These are phyloP conservation scores for Diutina pseudorugosa DNA, from an alignment of 1,139 yeast genomes.

Conservation along the genomic window DNA sequence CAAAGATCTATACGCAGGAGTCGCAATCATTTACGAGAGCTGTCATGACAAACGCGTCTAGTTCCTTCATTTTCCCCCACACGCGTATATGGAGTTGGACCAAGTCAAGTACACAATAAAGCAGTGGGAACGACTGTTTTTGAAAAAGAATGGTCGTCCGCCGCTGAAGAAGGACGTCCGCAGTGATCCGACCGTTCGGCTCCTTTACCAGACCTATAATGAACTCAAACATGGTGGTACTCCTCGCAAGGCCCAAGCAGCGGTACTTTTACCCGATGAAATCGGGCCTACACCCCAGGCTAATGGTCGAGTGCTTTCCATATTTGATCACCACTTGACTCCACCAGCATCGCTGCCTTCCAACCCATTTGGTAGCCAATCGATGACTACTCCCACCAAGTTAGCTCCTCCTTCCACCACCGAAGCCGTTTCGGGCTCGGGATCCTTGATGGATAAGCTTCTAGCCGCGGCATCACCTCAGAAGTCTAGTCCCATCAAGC, in stretches of 20 bases:
- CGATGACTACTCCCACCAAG: conserved; percentile 25
- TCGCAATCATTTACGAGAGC: too few relatives aligned
- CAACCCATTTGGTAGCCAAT: neutral
- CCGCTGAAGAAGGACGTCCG: conserved; percentile 48
- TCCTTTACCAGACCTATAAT: conserved; percentile 33
- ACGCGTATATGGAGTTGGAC: neutral
- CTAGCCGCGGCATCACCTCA: neutral
- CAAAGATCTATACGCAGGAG: too few relatives aligned
- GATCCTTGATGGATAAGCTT: neutral
- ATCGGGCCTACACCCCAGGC: conserved; percentile 73
- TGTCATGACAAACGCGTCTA: neutral
- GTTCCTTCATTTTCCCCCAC: neutral
- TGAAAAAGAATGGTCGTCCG: conserved; percentile 25
- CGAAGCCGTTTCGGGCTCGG: conserved; percentile 3
- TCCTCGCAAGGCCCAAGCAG: neutral
- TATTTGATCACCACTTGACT: conserved; percentile 30
- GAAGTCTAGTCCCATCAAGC: conserved; percentile 7
- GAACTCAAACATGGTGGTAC: conserved; percentile 11
- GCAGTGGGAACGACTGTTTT: conserved; percentile 49
- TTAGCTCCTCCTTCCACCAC: conserved; percentile 7
- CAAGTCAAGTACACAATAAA: conserved; percentile 24
- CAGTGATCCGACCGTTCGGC: conserved; percentile 26
- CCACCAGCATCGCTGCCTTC: neutral
- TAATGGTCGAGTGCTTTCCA: conserved; percentile 54
- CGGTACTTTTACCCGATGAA: conserved; percentile 14